A percentile compares a stretch with the other conserved stretches of the same genome.
These are phyloP conservation scores for Neoascochyta sp. DNA, from an alignment of 2,329 filamentous ascomycete species.

Conservation along the genomic window DNA sequence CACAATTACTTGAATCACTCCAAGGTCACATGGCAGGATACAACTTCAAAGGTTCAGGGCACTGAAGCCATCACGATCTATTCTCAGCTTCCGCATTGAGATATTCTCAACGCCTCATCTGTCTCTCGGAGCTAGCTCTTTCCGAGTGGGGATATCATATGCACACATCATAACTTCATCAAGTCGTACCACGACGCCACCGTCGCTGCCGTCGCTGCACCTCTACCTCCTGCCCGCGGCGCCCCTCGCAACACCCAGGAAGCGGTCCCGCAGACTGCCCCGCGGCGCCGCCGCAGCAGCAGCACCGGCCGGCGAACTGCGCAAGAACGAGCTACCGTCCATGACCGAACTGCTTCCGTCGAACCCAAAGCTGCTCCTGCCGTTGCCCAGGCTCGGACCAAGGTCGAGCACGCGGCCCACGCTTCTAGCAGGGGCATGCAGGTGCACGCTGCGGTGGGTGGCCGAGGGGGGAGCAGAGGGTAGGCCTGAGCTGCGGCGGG, in stretches of 20 bases:
- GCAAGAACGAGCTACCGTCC: slow-evolving; percentile 37
- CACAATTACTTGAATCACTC: too few relatives aligned
- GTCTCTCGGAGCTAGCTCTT: too few relatives aligned
- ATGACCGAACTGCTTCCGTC: slow-evolving; percentile 37
- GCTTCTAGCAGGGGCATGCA: too few relatives aligned
- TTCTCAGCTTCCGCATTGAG: too few relatives aligned
- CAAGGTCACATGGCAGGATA: too few relatives aligned
- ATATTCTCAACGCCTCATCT: too few relatives aligned
- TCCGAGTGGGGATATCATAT: too few relatives aligned
- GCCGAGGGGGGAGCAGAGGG: slow-evolving; percentile 1
- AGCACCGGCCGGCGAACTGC: slow-evolving; percentile 32
- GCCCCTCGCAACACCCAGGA: slow-evolving; percentile 21
- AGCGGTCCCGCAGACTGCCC: slow-evolving; percentile 26
- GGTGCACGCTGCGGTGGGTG: slow-evolving; percentile 2
- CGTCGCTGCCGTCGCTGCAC: slow-evolving; percentile 2
- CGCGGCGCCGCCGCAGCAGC: slow-evolving; percentile 23
- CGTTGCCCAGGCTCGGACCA: slow-evolving; percentile 19
- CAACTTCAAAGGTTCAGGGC: too few relatives aligned
- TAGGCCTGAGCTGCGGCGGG: slow-evolving; percentile 5
- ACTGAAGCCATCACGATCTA: too few relatives aligned
- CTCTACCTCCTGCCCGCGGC: slow-evolving; percentile 12
- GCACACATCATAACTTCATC: slow-evolving; percentile 9
- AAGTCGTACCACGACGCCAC: slow-evolving; percentile 2
- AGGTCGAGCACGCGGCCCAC: slow-evolving; percentile 12
- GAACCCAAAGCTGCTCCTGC: slow-evolving; percentile 29